Evolutionary conservation across 805 yeast species (phyloP), one percentile per base, ranked within the genome.

Genomic region (Saccharomycopsis malanga): DNA sequence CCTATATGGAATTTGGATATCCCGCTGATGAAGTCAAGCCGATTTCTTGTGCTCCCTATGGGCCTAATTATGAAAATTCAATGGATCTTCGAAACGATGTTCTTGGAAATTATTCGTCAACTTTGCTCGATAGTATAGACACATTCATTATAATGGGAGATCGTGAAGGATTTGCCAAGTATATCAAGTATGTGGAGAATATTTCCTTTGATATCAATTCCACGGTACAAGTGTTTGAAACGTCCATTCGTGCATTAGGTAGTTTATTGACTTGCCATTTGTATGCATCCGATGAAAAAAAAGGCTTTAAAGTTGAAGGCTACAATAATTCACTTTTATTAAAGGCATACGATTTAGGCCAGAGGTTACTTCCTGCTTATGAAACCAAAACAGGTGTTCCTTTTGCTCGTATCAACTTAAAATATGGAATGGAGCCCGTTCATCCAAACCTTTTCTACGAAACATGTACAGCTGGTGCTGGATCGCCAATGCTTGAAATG

Each of bases 381-480:
- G 71, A 76, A 17, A 79, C 88, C 0, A 59, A 72, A 2, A 66
- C 76, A 0, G 81, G 81, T 0, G 69, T 88, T 5, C 96, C 96
- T 0, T 69, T 73, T n/a, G 87, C 98, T 0, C 66, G 97, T 51
- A 76, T 87, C 6, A 87, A 89, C 59, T 61, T 89, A 21, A 65
- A 65, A 15, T 56, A 66, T 20, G 91, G 89, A 0, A 66, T 76
- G 1, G 45, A 63, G 30, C 44, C 65, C 0, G 53, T 80, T 0
- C 77, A 83, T 0, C 50, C 61, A 4, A 57, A 59, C 1, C 52
- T 76, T 4, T 72, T 75, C 43, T 54, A 67, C 10, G 94, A 86
- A 52, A 88, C 88, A 4, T 88, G 96, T 59, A 76, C 88, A 0
- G 83, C 96, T 0, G 97, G 96, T 2, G 91, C 89, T 15, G 83